Evolutionary conservation across 257 asterid genomes (phyloP).

Genomic region (Solanum medicagineum): DNA sequence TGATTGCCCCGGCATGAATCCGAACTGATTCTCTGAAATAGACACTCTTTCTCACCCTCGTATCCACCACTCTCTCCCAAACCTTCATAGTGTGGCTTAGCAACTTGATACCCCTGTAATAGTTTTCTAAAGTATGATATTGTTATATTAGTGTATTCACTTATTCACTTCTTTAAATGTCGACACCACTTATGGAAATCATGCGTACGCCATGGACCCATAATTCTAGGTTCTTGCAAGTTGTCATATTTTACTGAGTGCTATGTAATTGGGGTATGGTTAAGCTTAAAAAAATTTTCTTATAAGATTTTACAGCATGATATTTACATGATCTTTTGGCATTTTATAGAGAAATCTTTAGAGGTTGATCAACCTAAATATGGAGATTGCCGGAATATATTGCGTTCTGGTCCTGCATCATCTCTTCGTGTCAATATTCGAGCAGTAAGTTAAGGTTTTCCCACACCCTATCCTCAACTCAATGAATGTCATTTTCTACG

Average conservation of each 20-base stretch:
- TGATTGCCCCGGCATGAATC: too few species aligned
- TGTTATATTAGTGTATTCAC: background rate
- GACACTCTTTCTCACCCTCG: too few species aligned
- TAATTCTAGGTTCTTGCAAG: background rate
- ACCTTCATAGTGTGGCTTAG: too few species aligned
- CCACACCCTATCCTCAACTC: background rate
- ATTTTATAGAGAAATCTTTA: slow-evolving; percentile 41
- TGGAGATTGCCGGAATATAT: slow-evolving; percentile 68
- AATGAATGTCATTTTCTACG: background rate
- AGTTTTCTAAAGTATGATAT: background rate
- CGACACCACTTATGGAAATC: background rate
- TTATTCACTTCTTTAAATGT: background rate
- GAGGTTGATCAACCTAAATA: slow-evolving; percentile 57
- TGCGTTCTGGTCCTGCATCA: slow-evolving; percentile 90
- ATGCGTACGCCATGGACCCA: background rate
- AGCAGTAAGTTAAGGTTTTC: slow-evolving; percentile 56
- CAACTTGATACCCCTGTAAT: background rate
- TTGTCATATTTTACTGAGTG: background rate
- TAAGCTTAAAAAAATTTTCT: background rate
- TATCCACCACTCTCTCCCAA: too few species aligned
- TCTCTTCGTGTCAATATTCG: slow-evolving; percentile 90
- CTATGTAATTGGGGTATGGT: background rate
- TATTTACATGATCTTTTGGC: slow-evolving; percentile 3
- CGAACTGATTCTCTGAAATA: too few species aligned
- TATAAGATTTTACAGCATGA: background rate